Percentiles rank a stretch among this genome's conserved stretches.
phyloP scores from a whole-genome alignment of 139 green algal species.

The Chlorella sp. region DNA sequence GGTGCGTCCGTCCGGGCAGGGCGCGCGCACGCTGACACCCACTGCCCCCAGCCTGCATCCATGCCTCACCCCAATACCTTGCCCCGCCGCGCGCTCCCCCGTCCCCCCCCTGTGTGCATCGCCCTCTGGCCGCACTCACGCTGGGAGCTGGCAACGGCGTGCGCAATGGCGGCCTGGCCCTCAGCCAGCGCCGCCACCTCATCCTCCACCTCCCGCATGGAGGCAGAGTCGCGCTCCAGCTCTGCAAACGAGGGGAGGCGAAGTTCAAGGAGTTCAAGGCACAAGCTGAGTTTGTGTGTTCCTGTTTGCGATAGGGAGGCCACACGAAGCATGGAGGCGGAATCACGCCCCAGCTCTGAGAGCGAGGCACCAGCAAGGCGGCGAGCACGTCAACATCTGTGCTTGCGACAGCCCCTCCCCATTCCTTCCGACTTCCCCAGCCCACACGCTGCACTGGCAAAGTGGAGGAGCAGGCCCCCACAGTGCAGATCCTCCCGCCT shows the following conservation, averaged over 20 bases:
- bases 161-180: constrained; percentile 7
- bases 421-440: background rate
- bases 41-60: background rate
- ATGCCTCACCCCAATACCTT: background rate
- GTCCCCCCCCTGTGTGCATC: no score
- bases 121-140: background rate
- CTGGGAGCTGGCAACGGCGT: background rate
- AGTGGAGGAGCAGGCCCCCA: no score
- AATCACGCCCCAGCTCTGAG: no score
- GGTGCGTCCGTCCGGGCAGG: background rate
- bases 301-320: no score
- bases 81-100: no score
- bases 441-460: background rate
- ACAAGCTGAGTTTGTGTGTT: no score
- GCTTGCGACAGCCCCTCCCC: no score
- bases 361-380: no score
- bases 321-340: background rate
- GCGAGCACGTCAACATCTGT: no score
- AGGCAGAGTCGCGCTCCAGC: constrained; percentile 13
- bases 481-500: no score
- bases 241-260: background rate
- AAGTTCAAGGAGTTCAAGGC: no score
- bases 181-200: constrained; percentile 6
- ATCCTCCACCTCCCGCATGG: constrained; percentile 11
- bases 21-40: background rate